Evolutionary conservation across 2,329 filamentous ascomycete species (phyloP).

Genomic region (Aspergillus sclerotialis): DNA sequence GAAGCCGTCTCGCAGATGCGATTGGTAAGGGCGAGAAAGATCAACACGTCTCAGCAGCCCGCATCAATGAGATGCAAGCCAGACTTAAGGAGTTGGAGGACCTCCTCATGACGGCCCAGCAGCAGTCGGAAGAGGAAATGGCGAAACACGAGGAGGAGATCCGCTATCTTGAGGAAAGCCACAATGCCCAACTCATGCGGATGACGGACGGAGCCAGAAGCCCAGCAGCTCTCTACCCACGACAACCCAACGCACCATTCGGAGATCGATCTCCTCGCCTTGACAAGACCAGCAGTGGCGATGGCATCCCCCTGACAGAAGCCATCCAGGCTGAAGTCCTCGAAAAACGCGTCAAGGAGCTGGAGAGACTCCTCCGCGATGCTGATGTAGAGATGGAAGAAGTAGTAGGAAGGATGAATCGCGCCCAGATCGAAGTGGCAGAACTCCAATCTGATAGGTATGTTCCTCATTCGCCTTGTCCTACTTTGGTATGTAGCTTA

Average conservation of each 20-base stretch:
- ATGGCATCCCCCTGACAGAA: constrained; percentile 55
- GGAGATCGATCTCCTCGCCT: constrained; percentile 53
- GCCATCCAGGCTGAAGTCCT: constrained; percentile 68
- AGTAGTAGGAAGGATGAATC: constrained; percentile 74
- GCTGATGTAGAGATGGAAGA: constrained; percentile 78
- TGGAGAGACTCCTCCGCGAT: constrained; percentile 71
- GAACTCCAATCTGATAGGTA: constrained; percentile 57
- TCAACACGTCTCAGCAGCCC: constrained; percentile 69
- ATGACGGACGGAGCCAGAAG: constrained; percentile 51
- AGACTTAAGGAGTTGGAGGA: constrained; percentile 79
- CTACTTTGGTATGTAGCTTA: constrained; percentile 5
- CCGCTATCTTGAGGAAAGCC: constrained; percentile 64
- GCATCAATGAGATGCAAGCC: constrained; percentile 77
- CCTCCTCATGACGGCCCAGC: constrained; percentile 72
- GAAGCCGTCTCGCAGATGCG: constrained; percentile 68
- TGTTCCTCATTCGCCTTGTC: constrained; percentile 7
- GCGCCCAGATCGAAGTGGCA: constrained; percentile 74
- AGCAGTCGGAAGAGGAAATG: constrained; percentile 77
- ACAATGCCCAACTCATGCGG: constrained; percentile 69
- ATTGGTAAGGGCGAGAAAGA: constrained; percentile 78
- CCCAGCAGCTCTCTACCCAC: constrained; percentile 45
- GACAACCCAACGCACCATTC: constrained; percentile 56
- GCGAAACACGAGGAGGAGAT: constrained; percentile 82
- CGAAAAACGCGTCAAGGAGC: constrained; percentile 70
- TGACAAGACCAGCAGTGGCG: constrained; percentile 55